Base-by-base conservation (phyloP, 2,329 filamentous ascomycete species). In the Orbilia brochopaga region DNA sequence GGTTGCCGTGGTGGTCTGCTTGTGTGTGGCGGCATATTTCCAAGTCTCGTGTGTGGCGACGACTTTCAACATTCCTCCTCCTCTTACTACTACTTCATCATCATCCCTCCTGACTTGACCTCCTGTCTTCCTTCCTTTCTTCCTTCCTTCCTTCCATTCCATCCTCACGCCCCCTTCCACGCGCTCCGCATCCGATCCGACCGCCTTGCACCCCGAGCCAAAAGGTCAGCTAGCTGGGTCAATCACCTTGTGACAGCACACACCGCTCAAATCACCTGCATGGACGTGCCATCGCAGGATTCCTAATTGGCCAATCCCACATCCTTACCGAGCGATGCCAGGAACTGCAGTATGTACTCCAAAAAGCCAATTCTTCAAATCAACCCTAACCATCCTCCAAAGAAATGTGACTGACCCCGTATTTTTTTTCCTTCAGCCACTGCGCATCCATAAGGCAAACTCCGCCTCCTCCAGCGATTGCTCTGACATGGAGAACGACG, bases 391-490 rank as follows among this genome's bases (percentile, higher is more conserved):
- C 13, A 42, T 6, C 8, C 44, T 48, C 17, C 19, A 19, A 15
- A 73, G 44, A 55, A 46, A 50, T 69, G 19, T 79, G 91, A 8
- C 27, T 32, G 8, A 32, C 27, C 27, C 27, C 27, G 27, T 32
- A 8, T 32, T 32, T 8, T 32, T 32, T 8, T 8, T 3, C 27
- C 27, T 88, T 87, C 91, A 76, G 80, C 90, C 90, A 78, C 81
- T 93, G 81, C 88, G 89, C 81, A 91, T 93, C 77, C 88, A 88
- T 81, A 92, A 91, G 82, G 85, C 81, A 77, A 85, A 83, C 64
- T 82, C 84, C 56, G 82, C 80, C 73, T 79, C 84, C 42, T 69
- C 64, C 10, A 57, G 44, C 52, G 57, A 59, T 46, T 69, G 40
- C 27, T 64, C 59, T 46, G 67, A 60, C 87, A 88, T 70, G 86